phyloP scores from a whole-genome alignment of 495 filamentous ascomycete species.

The Podospora comata region DNA sequence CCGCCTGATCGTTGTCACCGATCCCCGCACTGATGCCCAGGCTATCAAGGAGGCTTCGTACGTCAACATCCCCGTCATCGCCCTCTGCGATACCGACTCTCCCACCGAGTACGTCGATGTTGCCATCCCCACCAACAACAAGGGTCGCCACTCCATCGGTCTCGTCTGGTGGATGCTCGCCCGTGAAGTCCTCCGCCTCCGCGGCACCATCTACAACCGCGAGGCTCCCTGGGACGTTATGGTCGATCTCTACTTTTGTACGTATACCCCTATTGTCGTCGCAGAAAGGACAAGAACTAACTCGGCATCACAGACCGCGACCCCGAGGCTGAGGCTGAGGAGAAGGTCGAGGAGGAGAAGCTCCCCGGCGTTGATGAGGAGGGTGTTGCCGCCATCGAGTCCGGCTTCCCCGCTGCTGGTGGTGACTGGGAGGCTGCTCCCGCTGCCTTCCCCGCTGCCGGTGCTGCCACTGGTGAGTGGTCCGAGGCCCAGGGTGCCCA shows the following conservation, averaged over 20 bases:
- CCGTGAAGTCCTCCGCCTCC: constrained; percentile 97
- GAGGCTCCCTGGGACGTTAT: constrained; percentile 98
- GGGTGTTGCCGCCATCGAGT: constrained; percentile 71
- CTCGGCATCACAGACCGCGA: constrained; percentile 67
- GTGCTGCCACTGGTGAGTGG: constrained; percentile 41
- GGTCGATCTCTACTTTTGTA: constrained; percentile 98
- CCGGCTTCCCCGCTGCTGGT: constrained; percentile 57
- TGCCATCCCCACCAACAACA: constrained; percentile 99
- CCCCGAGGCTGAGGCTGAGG: constrained; percentile 97
- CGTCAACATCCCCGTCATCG: constrained; percentile 99
- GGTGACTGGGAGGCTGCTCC: constrained; percentile 70
- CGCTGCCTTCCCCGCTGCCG: constrained; percentile 61
- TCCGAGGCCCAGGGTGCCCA: constrained; percentile 55
- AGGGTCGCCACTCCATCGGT: constrained; percentile 98
- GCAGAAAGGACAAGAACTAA: constrained; percentile 22
- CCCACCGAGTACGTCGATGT: constrained; percentile 99
- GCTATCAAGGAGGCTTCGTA: constrained; percentile 99
- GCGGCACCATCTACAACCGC: constrained; percentile 88
- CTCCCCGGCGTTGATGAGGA: constrained; percentile 79
- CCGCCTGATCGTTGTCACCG: constrained; percentile 97
- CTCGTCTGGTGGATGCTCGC: constrained; percentile 99
- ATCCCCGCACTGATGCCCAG: constrained; percentile 98
- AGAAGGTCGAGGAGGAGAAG: constrained; percentile 70
- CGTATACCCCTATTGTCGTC: constrained; percentile 20
- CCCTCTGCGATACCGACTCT: constrained; percentile 97